phyloP scores from a whole-genome alignment of 371 early-diverging fungal genomes.

The Mortierella sp. region DNA sequence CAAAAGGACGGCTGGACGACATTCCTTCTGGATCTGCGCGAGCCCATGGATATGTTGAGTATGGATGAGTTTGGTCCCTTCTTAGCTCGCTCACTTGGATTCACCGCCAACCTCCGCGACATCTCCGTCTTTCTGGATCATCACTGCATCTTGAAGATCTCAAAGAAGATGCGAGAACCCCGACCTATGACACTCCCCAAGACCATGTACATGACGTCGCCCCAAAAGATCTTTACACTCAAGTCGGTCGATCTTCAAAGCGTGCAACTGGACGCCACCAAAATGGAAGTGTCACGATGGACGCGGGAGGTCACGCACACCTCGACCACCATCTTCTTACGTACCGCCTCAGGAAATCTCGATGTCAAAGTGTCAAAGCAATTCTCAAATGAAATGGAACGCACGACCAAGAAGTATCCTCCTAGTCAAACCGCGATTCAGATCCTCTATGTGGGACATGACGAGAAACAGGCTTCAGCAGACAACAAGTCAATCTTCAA shows the following conservation, averaged over 20 bases:
- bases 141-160: constrained; percentile 68
- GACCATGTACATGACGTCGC: constrained; percentile 68
- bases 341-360: constrained; percentile 77
- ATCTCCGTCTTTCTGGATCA: constrained; percentile 78
- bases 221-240: constrained; percentile 79
- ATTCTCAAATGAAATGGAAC: constrained; percentile 85
- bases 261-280: constrained; percentile 82
- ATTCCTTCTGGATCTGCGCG: constrained; percentile 82
- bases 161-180: constrained; percentile 76
- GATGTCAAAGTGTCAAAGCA: constrained; percentile 67
- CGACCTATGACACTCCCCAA: constrained; percentile 69
- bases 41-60: constrained; percentile 81
- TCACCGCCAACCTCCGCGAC: constrained; percentile 81
- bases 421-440: constrained; percentile 82
- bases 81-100: constrained; percentile 86
- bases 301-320: constrained; percentile 42
- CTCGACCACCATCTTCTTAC: constrained; percentile 75
- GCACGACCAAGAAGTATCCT: constrained; percentile 92
- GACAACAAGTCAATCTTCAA: constrained; percentile 71
- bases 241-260: constrained; percentile 68
- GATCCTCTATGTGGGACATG: constrained; percentile 79
- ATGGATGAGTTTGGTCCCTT: constrained; percentile 84
- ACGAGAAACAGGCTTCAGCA: constrained; percentile 84
- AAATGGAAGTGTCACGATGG: constrained; percentile 59
- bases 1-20: constrained; percentile 74